A percentile compares a stretch with the other conserved stretches of the same genome.
Evolutionary conservation across 2,329 filamentous ascomycete genomes (phyloP).

Genomic region (Diaporthe sp.): DNA sequence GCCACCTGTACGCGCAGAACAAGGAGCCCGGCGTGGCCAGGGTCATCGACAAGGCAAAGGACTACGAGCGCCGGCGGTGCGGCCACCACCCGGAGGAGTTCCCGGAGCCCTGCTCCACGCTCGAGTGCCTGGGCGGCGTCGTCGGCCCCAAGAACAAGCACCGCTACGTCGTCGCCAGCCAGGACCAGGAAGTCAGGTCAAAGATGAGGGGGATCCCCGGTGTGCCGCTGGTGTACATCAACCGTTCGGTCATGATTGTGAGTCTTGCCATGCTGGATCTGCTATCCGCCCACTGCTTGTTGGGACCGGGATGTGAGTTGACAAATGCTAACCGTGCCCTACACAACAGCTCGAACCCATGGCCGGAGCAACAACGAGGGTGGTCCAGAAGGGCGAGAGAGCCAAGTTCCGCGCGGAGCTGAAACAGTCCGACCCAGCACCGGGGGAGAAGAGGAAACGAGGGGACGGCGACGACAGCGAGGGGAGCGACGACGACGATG

Average conservation of each 20-base stretch:
- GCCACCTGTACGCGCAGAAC: slow-evolving; percentile 78
- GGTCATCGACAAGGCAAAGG: slow-evolving; percentile 83
- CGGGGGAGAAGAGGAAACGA: slow-evolving; percentile 65
- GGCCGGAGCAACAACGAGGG: slow-evolving; percentile 74
- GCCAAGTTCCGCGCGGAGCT: slow-evolving; percentile 81
- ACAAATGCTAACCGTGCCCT: neutral
- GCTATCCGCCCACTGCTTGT: slow-evolving; percentile 39
- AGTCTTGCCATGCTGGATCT: neutral
- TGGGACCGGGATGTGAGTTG: slow-evolving; percentile 41
- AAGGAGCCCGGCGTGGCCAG: slow-evolving; percentile 65
- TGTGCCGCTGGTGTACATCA: slow-evolving; percentile 84
- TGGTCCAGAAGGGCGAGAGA: slow-evolving; percentile 77
- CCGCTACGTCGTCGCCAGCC: slow-evolving; percentile 82
- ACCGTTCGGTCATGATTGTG: slow-evolving; percentile 83
- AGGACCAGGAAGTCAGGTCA: slow-evolving; percentile 75
- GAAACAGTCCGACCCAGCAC: slow-evolving; percentile 54
- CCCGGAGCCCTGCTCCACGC: slow-evolving; percentile 76
- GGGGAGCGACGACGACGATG: slow-evolving; percentile 49
- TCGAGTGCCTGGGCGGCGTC: slow-evolving; percentile 80
- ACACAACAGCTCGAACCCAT: slow-evolving; percentile 70
- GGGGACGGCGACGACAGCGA: slow-evolving; percentile 55
- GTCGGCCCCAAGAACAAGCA: slow-evolving; percentile 90
- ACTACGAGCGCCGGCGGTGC: slow-evolving; percentile 79
- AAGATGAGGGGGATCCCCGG: slow-evolving; percentile 77
- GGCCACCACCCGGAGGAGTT: slow-evolving; percentile 82